Evolutionary conservation across 768 basidiomycete genomes (phyloP), one percentile per base, ranked within the genome.

Genomic region (Boletales sp.): DNA sequence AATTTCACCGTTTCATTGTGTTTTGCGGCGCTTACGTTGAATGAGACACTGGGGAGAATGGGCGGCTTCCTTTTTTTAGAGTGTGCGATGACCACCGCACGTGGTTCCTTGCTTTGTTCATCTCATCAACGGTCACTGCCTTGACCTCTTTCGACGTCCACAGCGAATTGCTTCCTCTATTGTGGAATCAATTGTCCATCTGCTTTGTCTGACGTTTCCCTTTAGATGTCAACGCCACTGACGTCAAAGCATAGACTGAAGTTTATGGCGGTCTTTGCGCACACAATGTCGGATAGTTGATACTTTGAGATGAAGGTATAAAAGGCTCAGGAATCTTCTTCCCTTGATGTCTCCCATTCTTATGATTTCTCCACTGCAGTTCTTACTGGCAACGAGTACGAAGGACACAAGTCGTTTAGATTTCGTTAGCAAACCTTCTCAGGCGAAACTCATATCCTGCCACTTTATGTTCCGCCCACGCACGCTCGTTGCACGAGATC

Each of bases 91-190:
- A 21, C 19, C 49, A 43, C 43, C 37, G 12, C 47, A 29, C 38
- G 40, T 41, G 43, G 40, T 40, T 43, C 30, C 41, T 11, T 51
- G 42, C 55, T 67, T 67, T 69, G 58, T 69, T 42, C 48, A 29
- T 43, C 54, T 45, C 52, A 21, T 40, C 52, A 37, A 56, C 43
- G 32, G 44, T 44, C 48, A 18, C 52, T 41, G 52, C 43, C n/a
- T 27, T 30, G 37, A 29, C 34, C 45, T 29, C 27, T 42, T 18
- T 40, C 48, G 31, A 43, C 34, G 46, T 45, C 48, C 50, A 52
- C 50, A 48, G 37, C 44, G 14, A 52, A 21, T 40, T 34, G 17
- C 40, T 51, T 54, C 47, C 43, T 61, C 52, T 52, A 56, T 43
- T 47, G 52, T 53, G 43, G 58, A 31, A 46, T 45, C 48, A 46